These are phyloP conservation scores for Hyaloscypha variabilis DNA, from an alignment of 495 filamentous ascomycete species.

Conservation along the genomic window DNA sequence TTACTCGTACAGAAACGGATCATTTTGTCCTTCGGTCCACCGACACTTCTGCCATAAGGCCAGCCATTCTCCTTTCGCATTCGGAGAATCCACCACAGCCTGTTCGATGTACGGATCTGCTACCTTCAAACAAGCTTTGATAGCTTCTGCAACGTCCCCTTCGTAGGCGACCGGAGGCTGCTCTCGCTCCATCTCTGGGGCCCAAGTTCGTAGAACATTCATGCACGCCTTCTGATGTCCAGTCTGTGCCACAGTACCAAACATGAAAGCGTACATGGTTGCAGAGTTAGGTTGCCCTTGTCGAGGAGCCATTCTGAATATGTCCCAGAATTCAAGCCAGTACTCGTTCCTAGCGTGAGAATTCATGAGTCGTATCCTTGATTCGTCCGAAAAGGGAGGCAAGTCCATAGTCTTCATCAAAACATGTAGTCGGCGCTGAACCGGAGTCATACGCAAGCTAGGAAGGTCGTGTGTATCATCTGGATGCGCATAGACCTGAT, in stretches of 20 bases:
- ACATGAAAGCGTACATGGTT: conserved; percentile 59
- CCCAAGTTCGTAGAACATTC: conserved; percentile 50
- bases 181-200: conserved; percentile 63
- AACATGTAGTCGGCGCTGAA: conserved; percentile 25
- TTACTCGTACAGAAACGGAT: conserved; percentile 6
- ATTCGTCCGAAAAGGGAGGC: conserved; percentile 49
- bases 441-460: conserved; percentile 20
- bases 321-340: conserved; percentile 62
- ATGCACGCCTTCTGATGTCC: conserved; percentile 48
- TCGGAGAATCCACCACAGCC: not conserved
- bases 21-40: not conserved
- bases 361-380: conserved; percentile 50
- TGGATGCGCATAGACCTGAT: not conserved
- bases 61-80: conserved; percentile 27
- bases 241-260: conserved; percentile 50
- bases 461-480: conserved; percentile 23
- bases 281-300: conserved; percentile 50
- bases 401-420: conserved; percentile 40
- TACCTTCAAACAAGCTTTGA: conserved; percentile 54
- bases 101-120: conserved; percentile 50
- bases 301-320: conserved; percentile 60
- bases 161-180: conserved; percentile 49
- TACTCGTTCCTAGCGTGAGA: conserved; percentile 41
- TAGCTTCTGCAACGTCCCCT: conserved; percentile 40
- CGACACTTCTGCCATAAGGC: conserved; percentile 21